Evolutionary conservation across 495 filamentous ascomycete genomes (phyloP).

Genomic region (Penicillium angulare): DNA sequence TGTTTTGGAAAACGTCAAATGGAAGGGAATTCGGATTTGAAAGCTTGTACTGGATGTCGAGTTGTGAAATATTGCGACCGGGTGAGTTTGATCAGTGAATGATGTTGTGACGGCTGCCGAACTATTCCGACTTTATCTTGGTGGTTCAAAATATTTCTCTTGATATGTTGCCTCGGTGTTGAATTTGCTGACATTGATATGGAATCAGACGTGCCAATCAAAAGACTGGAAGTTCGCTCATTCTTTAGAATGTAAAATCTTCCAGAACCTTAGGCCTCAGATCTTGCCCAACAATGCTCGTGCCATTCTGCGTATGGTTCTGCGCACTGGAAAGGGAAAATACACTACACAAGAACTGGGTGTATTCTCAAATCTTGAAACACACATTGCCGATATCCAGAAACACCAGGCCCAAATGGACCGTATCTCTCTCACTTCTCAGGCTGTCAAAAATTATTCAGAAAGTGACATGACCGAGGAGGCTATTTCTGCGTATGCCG

Average conservation of each 20-base stretch:
- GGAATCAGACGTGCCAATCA: constrained; percentile 57
- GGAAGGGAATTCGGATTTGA: constrained; percentile 33
- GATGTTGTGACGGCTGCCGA: background rate
- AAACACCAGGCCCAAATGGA: constrained; percentile 40
- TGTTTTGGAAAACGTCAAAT: constrained; percentile 39
- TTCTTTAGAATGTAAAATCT: constrained; percentile 59
- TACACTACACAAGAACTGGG: constrained; percentile 37
- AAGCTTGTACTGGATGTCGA: constrained; percentile 60
- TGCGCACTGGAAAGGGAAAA: constrained; percentile 34
- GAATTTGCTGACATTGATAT: constrained; percentile 11
- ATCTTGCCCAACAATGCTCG: constrained; percentile 56
- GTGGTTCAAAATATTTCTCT: no score
- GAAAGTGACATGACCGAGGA: constrained; percentile 39
- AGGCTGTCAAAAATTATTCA: constrained; percentile 54
- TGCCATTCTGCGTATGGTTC: constrained; percentile 52
- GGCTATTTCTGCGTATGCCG: constrained; percentile 38
- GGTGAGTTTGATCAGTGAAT: constrained; percentile 49
- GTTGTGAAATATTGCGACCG: constrained; percentile 65
- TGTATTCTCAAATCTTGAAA: constrained; percentile 43
- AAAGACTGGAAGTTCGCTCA: constrained; percentile 60
- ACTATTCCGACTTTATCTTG: no score
- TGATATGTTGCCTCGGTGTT: background rate
- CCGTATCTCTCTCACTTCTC: constrained; percentile 50
- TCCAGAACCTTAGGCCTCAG: constrained; percentile 43
- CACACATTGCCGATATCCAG: constrained; percentile 46